Evolutionary conservation across 148 eudicot genomes (phyloP), one percentile per base, ranked within the genome.

Genomic region (Diospyros kaki): DNA sequence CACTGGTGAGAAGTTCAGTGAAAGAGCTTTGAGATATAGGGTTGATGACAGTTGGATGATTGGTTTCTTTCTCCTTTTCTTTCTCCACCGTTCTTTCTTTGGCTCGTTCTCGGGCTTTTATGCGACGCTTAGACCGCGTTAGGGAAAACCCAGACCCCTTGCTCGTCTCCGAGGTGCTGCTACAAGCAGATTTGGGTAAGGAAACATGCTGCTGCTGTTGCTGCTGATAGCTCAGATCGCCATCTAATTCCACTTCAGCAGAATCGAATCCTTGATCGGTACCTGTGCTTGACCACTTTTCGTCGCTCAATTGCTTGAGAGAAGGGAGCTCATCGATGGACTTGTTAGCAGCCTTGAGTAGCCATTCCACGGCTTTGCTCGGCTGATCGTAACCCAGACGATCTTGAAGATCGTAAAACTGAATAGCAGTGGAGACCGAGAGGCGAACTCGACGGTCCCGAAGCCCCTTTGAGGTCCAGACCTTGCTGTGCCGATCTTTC

Each of bases 321-420:
- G 90, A 77, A n/a, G 96, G 96, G 0, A 94, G 91, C 85, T 92
- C 96, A 3, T 83, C 82, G 42, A 94, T 94, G 17, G 93, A 77
- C n/a, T 79, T 88, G 0, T 85, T 72, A 1, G 98, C 98, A 0
- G 89, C 89, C 46, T 94, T 89, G 5, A 94, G 88, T 14, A 94
- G 78, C 98, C 98, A 94, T 73, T 94, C 98, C 3, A 94, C 98
- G 8, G 97, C 98, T 72, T 94, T 94, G 61, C 98, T 94, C 0
- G 98, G 98, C 75, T 92, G 98, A 75, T 94, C 98, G 38, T 74
- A 85, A 8, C 97, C 96, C 4, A 94, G 64, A 61, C 97, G 78
- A 45, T 94, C 98, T 43, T 94, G 98, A 12, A 94, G 76, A 80
- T 94, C 98, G 51, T 94, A 94, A 11, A 94, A 92, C 69, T 94